Evolutionary conservation across 305 asterid genomes (phyloP).

Genomic region (Withania somnifera): DNA sequence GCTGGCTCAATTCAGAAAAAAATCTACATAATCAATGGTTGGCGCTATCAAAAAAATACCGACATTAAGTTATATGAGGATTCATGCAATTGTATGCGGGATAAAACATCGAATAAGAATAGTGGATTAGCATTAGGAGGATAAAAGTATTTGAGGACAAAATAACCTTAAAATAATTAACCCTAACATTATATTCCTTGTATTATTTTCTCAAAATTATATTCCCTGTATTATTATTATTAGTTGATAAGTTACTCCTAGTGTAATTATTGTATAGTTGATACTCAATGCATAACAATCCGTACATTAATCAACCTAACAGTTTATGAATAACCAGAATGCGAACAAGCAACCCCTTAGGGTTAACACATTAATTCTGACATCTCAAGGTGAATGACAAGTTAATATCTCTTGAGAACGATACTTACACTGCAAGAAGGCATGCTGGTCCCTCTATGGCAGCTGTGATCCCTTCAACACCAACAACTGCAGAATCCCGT

Average conservation of each 20-base stretch:
- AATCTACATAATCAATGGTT: too few relatives aligned
- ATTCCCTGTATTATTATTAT: not conserved
- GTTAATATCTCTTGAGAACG: not conserved
- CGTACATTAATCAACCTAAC: not conserved
- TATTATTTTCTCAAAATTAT: not conserved
- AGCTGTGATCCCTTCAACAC: constrained; percentile 75
- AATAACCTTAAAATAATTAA: not conserved
- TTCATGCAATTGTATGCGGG: not conserved
- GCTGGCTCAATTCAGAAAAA: too few relatives aligned
- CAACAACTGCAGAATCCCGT: constrained; percentile 56
- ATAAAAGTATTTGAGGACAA: not conserved
- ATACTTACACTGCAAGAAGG: constrained; percentile 62
- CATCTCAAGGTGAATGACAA: not conserved
- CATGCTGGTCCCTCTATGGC: constrained; percentile 88
- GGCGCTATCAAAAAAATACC: not conserved
- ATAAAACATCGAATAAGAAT: not conserved
- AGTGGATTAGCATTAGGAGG: not conserved
- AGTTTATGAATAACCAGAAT: not conserved
- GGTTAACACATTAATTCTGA: not conserved
- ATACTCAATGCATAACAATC: not conserved
- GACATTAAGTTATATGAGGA: not conserved
- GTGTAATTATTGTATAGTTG: not conserved
- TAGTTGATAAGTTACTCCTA: not conserved
- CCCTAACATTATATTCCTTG: not conserved
- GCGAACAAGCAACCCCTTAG: not conserved